A percentile compares a stretch with the other conserved stretches of the same genome.
Evolutionary conservation across 192 early-diverging fungal genomes (phyloP).

Genomic region (Tieghemiomyces parasiticus): DNA sequence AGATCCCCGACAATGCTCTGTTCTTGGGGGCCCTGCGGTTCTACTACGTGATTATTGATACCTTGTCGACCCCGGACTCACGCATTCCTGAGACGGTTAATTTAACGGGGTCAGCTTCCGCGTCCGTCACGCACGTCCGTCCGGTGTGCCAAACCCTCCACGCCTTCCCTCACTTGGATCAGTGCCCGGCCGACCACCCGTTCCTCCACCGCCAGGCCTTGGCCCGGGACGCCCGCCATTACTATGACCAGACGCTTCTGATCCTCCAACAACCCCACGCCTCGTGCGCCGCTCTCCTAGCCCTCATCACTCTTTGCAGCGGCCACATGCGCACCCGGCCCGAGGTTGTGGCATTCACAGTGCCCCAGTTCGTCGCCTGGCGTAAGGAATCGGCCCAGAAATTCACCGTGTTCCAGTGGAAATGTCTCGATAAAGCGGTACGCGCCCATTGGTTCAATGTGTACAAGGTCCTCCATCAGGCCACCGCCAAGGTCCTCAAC

Average conservation of each 20-base stretch:
- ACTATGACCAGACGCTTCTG: conserved; percentile 6
- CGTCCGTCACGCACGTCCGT: conserved; percentile 1
- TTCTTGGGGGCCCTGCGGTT: conserved; percentile 6
- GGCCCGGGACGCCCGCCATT: not conserved
- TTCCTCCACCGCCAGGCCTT: not conserved
- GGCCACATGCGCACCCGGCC: conserved; percentile 1
- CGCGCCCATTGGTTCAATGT: conserved; percentile 4
- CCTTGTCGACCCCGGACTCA: not conserved
- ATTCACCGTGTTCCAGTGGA: conserved; percentile 7
- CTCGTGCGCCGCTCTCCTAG: not conserved
- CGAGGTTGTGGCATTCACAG: not conserved
- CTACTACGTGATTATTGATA: not conserved
- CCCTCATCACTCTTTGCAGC: not conserved
- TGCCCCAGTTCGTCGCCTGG: conserved; percentile 7
- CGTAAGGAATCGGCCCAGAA: not conserved
- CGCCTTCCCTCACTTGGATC: not conserved
- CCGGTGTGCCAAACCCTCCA: conserved; percentile 3
- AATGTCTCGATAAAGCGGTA: not conserved
- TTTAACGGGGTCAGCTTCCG: not conserved
- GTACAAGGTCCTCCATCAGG: conserved; percentile 10
- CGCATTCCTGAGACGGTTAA: conserved; percentile 7
- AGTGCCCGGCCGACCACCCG: not conserved
- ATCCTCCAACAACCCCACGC: conserved; percentile 4
- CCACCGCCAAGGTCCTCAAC: not conserved
- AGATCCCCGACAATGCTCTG: conserved; percentile 6